A percentile compares a stretch with the other conserved stretches of the same genome.
Conservation (phyloP, 345 rosid species). For the Eucalyptus cloeziana region DNA sequence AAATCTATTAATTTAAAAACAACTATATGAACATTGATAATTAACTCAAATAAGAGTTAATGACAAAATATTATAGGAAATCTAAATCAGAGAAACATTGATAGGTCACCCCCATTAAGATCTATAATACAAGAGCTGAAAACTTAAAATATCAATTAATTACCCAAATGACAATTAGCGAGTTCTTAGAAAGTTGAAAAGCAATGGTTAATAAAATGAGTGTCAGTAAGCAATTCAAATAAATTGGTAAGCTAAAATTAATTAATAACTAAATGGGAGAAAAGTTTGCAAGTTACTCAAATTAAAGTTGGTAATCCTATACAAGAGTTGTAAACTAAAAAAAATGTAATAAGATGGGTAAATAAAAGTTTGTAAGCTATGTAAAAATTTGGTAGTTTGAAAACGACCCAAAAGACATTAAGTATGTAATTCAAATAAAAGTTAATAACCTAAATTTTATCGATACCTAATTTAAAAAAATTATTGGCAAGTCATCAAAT, state of each 20-base stretch:
- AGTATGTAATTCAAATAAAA: too few species aligned
- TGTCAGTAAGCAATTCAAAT: background rate
- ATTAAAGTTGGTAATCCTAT: background rate
- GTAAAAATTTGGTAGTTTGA: background rate
- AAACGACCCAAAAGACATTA: background rate
- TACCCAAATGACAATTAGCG: background rate
- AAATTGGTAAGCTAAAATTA: too few species aligned
- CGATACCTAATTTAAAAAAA: background rate
- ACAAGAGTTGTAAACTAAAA: too few species aligned
- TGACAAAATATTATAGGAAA: background rate
- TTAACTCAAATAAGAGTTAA: background rate
- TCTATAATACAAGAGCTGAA: too few species aligned
- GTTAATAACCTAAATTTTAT: too few species aligned
- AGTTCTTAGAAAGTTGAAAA: background rate
- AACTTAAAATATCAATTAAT: background rate
- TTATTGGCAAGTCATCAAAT: background rate
- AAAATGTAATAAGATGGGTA: too few species aligned
- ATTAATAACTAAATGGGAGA: background rate
- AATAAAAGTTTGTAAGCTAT: too few species aligned
- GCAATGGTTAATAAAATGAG: too few species aligned
- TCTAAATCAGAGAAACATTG: background rate
- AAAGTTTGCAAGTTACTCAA: background rate
- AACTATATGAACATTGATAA: background rate
- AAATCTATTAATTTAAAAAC: background rate
- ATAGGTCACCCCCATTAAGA: background rate